Evolutionary conservation across 1,139 yeast species (phyloP), one percentile per base, ranked within the genome.

Genomic region (Arxiozyma heterogenica): DNA sequence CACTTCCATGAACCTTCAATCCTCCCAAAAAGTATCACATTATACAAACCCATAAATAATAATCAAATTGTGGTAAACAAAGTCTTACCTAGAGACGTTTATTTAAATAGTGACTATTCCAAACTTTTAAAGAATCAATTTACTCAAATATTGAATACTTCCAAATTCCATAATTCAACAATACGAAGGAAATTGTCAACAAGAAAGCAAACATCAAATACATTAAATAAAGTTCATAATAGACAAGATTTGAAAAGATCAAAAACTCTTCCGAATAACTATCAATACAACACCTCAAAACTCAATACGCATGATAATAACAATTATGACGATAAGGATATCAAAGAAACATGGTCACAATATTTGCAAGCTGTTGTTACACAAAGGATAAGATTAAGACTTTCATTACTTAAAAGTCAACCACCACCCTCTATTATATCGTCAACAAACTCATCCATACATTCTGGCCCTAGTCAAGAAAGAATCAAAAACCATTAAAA

Each of bases 371-470:
- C 59, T 11, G 64, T 66, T 22, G 55, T 69, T 5, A 58, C 61
- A 1, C 61, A 61, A 34, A 59, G 73, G 49, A 61, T 67, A 20
- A 53, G 56, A 20, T 61, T 70, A 59, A 61, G 71, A 54, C 39
- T 68, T 22, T 49, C 60, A 6, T 34, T 49, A 21, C 18, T 49
- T 8, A 49, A 43, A 22, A 42, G 44, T 23, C 44, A 12, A 27
- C 44, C 38, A 20, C 18, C 41, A 17, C 20, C 49, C 9, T 39
- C 4, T 22, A 17, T 21, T n/a, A 4, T 41, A 25, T 22, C 46
- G 23, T 17, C 22, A 43, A 18, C 44, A 34, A 23, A 22, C 30
- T 21, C 42, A 4, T 20, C 27, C 15, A 18, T 45, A 4, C 41
- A 27, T 1, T 41, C 30, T n/a, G 23, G 18, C 4, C 41, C 44